These are phyloP conservation scores for Candida lessepsii DNA, from an alignment of 805 yeast genomes.

Conservation along the genomic window DNA sequence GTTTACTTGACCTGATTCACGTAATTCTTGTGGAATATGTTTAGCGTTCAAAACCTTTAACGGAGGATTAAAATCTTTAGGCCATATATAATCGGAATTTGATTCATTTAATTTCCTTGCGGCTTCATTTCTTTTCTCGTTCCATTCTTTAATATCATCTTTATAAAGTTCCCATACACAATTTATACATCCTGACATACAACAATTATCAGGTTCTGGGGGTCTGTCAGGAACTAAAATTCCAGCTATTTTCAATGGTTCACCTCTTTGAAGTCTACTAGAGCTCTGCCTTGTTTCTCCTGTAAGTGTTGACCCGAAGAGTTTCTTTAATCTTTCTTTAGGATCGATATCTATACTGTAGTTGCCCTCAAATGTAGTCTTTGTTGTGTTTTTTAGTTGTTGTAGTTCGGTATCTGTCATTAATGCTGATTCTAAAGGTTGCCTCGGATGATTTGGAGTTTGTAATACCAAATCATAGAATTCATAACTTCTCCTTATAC, in stretches of 20 bases:
- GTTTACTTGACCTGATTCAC: slow-evolving; percentile 15
- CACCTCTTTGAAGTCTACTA: slow-evolving; percentile 34
- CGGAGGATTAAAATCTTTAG: slow-evolving; percentile 43
- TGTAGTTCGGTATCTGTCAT: slow-evolving; percentile 22
- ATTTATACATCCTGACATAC: slow-evolving; percentile 95
- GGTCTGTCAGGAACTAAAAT: slow-evolving; percentile 81
- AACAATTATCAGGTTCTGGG: slow-evolving; percentile 89
- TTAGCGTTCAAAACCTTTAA: slow-evolving; percentile 26
- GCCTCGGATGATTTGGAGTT: slow-evolving; percentile 33
- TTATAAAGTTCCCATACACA: slow-evolving; percentile 95
- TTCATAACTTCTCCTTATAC: slow-evolving; percentile 17
- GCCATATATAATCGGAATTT: slow-evolving; percentile 43
- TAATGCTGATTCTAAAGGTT: slow-evolving; percentile 31
- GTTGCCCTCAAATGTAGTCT: slow-evolving; percentile 32
- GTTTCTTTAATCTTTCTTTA: slow-evolving; percentile 47
- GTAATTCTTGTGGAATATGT: slow-evolving; percentile 39
- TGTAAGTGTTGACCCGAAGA: slow-evolving; percentile 57
- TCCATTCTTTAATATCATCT: slow-evolving; percentile 88
- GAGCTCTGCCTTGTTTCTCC: slow-evolving; percentile 49
- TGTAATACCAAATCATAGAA: slow-evolving; percentile 38
- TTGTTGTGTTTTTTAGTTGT: slow-evolving; percentile 20
- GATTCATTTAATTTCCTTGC: slow-evolving; percentile 32
- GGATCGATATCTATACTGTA: slow-evolving; percentile 32
- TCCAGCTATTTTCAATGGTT: slow-evolving; percentile 50
- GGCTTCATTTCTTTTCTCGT: slow-evolving; percentile 56